Percentiles rank a stretch among this genome's conserved stretches.
These are phyloP conservation scores for Populus alba DNA, from an alignment of 345 rosid species.

Conservation along the genomic window DNA sequence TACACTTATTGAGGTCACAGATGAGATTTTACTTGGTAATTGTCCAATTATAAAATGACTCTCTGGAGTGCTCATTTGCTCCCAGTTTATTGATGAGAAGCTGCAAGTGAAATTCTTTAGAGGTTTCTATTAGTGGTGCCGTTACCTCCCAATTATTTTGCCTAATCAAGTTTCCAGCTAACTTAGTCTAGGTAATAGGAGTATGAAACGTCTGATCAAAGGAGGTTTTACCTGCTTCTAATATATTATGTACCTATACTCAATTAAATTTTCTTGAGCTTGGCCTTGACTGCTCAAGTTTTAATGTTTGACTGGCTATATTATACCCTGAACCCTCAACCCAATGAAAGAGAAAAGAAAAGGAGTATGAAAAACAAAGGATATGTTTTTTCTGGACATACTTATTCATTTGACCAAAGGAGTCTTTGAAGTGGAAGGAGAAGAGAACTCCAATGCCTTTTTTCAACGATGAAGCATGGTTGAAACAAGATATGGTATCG, in stretches of 20 bases:
- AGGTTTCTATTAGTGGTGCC: background rate
- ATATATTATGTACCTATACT: background rate
- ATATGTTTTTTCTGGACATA: background rate
- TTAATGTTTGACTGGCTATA: background rate
- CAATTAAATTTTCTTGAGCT: background rate
- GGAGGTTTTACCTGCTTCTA: background rate
- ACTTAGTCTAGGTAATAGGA: background rate
- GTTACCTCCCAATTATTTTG: background rate
- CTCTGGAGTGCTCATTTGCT: background rate
- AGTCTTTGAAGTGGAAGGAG: background rate
- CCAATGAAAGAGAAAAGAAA: background rate
- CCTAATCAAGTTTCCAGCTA: background rate
- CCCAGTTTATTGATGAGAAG: background rate
- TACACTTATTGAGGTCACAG: background rate
- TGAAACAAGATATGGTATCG: background rate
- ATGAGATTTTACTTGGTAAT: background rate
- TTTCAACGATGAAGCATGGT: background rate
- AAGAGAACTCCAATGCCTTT: background rate
- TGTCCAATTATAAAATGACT: background rate
- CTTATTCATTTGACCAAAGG: constrained; percentile 1
- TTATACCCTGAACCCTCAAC: background rate
- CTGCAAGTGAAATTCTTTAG: background rate
- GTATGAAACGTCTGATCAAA: background rate
- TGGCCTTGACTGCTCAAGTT: background rate
- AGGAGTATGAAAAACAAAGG: background rate